Evolutionary conservation across 1,139 yeast species (phyloP).

Genomic region (Yamadazyma mexicana): DNA sequence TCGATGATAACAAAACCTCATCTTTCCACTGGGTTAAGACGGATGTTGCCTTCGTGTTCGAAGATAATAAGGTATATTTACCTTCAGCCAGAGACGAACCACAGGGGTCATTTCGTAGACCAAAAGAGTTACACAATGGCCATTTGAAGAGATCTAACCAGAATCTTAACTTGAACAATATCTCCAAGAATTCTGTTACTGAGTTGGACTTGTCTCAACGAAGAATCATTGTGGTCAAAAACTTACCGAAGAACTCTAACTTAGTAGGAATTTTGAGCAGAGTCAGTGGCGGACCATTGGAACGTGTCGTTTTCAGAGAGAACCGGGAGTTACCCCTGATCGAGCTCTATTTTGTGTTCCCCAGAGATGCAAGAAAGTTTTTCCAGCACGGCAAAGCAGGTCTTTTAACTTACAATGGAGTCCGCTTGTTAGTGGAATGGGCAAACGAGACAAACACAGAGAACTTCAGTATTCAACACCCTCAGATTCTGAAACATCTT

Average conservation of each 20-base stretch:
- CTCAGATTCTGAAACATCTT: slow-evolving; percentile 26
- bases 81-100: neutral
- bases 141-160: neutral
- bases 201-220: slow-evolving; percentile 6
- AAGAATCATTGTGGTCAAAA: slow-evolving; percentile 21
- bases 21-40: neutral
- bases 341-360: slow-evolving; percentile 54
- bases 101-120: neutral
- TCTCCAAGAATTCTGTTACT: neutral
- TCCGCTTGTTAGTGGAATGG: slow-evolving; percentile 44
- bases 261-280: slow-evolving; percentile 54
- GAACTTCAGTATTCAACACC: slow-evolving; percentile 27
- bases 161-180: neutral
- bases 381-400: slow-evolving; percentile 54
- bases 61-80: neutral
- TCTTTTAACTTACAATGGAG: slow-evolving; percentile 63
- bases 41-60: neutral
- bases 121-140: neutral
- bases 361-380: slow-evolving; percentile 58
- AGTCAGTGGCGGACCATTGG: slow-evolving; percentile 75
- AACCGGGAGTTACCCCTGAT: slow-evolving; percentile 20
- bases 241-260: slow-evolving; percentile 30
- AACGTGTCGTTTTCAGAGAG: slow-evolving; percentile 39
- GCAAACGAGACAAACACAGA: slow-evolving; percentile 27
- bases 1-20: neutral